phyloP scores from a whole-genome alignment of 1,139 yeast species.

The Hyphopichia buzzinii region DNA sequence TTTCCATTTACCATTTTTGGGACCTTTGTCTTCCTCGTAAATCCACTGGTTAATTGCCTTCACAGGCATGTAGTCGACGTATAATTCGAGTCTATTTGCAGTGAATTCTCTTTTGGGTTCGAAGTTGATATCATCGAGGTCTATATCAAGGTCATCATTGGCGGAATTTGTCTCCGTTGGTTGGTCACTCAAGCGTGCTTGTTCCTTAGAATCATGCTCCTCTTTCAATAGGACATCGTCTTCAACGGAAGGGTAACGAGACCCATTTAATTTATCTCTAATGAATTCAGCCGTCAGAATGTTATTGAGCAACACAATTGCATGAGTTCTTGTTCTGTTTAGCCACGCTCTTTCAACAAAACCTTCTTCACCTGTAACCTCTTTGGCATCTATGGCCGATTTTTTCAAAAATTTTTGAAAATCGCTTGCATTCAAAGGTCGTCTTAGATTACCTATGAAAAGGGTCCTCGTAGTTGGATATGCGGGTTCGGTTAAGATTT shows the following conservation, averaged over 20 bases:
- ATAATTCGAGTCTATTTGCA: conserved; percentile 27
- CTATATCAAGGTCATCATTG: not conserved
- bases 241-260: conserved; percentile 27
- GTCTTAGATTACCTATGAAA: conserved; percentile 41
- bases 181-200: not conserved
- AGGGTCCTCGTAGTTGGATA: conserved; percentile 42
- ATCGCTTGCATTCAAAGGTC: conserved; percentile 35
- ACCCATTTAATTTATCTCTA: conserved; percentile 31
- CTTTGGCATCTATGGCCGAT: conserved; percentile 14
- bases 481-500: conserved; percentile 24
- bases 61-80: conserved; percentile 45
- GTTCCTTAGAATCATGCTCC: conserved; percentile 16
- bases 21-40: conserved; percentile 45
- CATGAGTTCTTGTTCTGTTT: conserved; percentile 40
- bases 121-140: not conserved
- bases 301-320: conserved; percentile 37
- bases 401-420: conserved; percentile 34
- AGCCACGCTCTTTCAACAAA: conserved; percentile 46
- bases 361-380: conserved; percentile 15
- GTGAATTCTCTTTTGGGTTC: conserved; percentile 11
- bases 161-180: not conserved
- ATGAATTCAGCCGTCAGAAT: conserved; percentile 39
- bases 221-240: conserved; percentile 21
- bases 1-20: conserved; percentile 45
- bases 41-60: conserved; percentile 47